Percentiles rank a stretch among this genome's conserved stretches.
Conservation (phyloP, 305 asterid species). For the Rubia balearica region DNA sequence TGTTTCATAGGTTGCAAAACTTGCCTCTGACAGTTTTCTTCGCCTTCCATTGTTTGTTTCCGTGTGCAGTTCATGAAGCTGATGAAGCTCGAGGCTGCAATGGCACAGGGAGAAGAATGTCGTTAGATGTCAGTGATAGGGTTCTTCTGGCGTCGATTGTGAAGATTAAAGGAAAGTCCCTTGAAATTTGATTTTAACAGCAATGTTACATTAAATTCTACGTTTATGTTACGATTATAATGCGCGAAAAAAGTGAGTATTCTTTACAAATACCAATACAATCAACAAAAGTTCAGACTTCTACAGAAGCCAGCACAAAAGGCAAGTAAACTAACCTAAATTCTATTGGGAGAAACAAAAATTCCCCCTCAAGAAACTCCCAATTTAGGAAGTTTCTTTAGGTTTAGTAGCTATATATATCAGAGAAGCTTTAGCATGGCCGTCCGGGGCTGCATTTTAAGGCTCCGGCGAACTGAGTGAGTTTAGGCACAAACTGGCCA, state of each 20-base stretch:
- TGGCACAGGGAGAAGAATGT: slow-evolving; percentile 32
- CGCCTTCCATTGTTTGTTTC: slow-evolving; percentile 8
- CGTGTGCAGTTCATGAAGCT: slow-evolving; percentile 66
- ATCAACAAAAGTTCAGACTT: neutral
- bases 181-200: neutral
- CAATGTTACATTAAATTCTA: neutral
- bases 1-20: neutral
- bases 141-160: neutral
- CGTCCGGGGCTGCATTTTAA: slow-evolving; percentile 16
- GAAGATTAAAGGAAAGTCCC: neutral
- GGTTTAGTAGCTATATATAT: neutral
- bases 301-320: neutral
- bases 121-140: slow-evolving; percentile 19
- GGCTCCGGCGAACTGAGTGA: slow-evolving; percentile 23
- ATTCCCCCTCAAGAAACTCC: no score
- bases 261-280: neutral
- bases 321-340: neutral
- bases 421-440: slow-evolving; percentile 18
- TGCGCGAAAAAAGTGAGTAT: neutral
- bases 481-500: slow-evolving; percentile 17
- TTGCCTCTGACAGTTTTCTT: neutral
- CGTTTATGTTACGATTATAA: neutral
- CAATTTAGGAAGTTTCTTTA: neutral
- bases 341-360: no score
- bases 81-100: slow-evolving; percentile 56